A percentile compares a stretch with the other conserved stretches of the same genome.
Evolutionary conservation across 331 rosid genomes (phyloP).

Genomic region (Pyrus hybrid): DNA sequence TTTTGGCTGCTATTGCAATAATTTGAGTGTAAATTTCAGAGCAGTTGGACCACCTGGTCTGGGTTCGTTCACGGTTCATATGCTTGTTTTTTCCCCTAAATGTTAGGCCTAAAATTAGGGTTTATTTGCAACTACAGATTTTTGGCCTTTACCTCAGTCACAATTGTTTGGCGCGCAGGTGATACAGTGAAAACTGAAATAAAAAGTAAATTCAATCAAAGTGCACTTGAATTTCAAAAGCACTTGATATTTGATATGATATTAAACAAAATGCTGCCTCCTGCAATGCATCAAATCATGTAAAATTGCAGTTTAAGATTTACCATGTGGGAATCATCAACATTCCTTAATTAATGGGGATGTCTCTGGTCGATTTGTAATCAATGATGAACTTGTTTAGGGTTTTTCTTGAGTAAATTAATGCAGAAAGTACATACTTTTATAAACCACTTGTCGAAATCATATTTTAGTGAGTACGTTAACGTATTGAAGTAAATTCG

Average conservation of each 20-base stretch:
- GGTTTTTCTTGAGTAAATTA: neutral
- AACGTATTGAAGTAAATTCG: no score
- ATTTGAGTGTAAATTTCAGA: constrained; percentile 3
- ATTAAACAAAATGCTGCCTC: neutral
- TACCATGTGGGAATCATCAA: neutral
- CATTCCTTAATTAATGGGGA: neutral
- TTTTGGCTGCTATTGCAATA: constrained; percentile 2
- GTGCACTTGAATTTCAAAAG: neutral
- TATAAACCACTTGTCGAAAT: no score
- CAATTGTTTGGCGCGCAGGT: neutral
- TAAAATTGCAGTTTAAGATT: neutral
- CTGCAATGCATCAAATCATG: neutral
- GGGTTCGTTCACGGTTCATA: neutral
- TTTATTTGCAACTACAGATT: neutral
- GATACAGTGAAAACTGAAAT: neutral
- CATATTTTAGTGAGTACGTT: no score
- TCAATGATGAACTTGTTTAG: neutral
- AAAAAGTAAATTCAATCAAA: neutral
- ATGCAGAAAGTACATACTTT: no score
- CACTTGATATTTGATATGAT: neutral
- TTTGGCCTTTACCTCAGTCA: neutral
- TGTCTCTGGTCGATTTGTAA: neutral
- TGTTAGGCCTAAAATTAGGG: neutral
- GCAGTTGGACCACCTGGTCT: neutral
- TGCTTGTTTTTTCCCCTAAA: neutral